Percentiles rank a stretch among this genome's conserved stretches.
These are phyloP conservation scores for Leucaena leucocephala DNA, from an alignment of 306 rosid genomes.

Conservation along the genomic window DNA sequence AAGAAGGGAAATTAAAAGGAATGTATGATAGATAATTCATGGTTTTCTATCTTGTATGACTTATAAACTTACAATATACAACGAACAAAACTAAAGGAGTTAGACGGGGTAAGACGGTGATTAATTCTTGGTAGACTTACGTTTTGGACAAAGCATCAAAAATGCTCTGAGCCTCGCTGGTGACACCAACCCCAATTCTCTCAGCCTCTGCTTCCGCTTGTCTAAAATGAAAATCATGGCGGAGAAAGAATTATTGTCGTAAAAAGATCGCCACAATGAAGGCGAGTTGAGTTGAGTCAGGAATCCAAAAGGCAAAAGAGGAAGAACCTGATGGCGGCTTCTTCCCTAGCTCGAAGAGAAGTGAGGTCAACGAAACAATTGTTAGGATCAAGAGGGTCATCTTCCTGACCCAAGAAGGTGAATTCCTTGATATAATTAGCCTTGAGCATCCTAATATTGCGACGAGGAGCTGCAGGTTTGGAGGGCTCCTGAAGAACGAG, in stretches of 20 bases:
- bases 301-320: neutral
- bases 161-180: slow-evolving; percentile 81
- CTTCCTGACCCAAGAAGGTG: slow-evolving; percentile 61
- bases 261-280: too few species aligned
- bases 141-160: slow-evolving; percentile 93
- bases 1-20: neutral
- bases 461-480: slow-evolving; percentile 62
- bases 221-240: slow-evolving; percentile 38
- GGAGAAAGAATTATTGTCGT: too few species aligned
- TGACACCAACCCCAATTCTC: slow-evolving; percentile 94
- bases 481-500: slow-evolving; percentile 83
- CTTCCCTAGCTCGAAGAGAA: slow-evolving; percentile 73
- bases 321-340: slow-evolving; percentile 69
- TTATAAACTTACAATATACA: neutral
- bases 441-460: slow-evolving; percentile 74
- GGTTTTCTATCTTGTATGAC: neutral
- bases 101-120: too few species aligned
- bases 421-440: slow-evolving; percentile 79
- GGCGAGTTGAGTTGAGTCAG: too few species aligned
- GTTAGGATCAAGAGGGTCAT: slow-evolving; percentile 76
- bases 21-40: neutral
- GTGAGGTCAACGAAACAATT: slow-evolving; percentile 65
- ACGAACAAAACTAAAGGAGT: neutral
- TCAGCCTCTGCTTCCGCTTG: slow-evolving; percentile 89
- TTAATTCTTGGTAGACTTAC: slow-evolving; percentile 45